Percentiles rank a stretch among this genome's conserved stretches.
Conservation (phyloP, 108 stramenopile genomes). For the Parmales sp. region DNA sequence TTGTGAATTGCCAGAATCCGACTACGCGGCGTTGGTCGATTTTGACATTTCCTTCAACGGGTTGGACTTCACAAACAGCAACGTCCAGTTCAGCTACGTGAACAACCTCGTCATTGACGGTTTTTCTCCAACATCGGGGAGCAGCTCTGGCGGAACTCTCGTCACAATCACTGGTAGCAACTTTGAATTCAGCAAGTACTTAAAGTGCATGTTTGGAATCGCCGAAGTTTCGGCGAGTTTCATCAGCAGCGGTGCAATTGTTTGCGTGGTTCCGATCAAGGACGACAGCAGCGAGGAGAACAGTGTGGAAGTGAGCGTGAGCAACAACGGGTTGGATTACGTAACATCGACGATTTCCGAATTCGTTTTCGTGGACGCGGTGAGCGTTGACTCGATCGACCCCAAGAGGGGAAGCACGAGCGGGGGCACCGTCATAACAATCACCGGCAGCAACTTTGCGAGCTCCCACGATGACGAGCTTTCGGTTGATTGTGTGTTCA, state of each 20-base stretch:
- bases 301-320: not conserved
- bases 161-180: not conserved
- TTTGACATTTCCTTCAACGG: slow-evolving; percentile 18
- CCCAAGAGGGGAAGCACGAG: not conserved
- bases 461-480: no score
- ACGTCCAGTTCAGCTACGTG: slow-evolving; percentile 3
- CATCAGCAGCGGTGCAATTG: not conserved
- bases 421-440: slow-evolving; percentile 9
- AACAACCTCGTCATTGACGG: slow-evolving; percentile 2
- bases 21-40: not conserved
- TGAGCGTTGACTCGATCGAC: not conserved
- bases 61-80: not conserved
- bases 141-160: not conserved
- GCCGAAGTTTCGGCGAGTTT: not conserved
- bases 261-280: not conserved
- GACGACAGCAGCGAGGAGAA: not conserved
- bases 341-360: not conserved
- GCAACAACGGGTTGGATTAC: slow-evolving; percentile 5
- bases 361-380: not conserved
- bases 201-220: slow-evolving; percentile 7
- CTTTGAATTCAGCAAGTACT: not conserved
- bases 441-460: not conserved
- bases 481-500: no score
- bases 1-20: not conserved
- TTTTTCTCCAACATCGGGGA: slow-evolving; percentile 12